phyloP scores from a whole-genome alignment of 768 basidiomycete species.

The Austroboletus eburneus region DNA sequence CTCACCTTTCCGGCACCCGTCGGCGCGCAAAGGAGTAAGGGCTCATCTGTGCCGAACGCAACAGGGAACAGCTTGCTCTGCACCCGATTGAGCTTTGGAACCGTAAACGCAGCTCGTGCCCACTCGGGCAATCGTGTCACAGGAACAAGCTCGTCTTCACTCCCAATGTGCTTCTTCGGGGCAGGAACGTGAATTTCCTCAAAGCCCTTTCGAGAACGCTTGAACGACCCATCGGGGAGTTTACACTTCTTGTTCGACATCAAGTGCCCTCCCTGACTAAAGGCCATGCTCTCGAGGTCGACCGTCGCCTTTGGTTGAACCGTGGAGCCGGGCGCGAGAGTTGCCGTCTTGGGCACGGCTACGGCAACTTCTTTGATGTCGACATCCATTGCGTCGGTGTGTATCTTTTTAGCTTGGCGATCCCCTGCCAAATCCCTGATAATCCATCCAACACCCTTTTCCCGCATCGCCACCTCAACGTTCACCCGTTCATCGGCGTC shows the following conservation, averaged over 20 bases:
- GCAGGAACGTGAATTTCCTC: constrained; percentile 98
- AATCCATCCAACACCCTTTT: constrained; percentile 97
- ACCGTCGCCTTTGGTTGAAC: constrained; percentile 82
- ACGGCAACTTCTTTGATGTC: constrained; percentile 50
- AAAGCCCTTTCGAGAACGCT: constrained; percentile 92
- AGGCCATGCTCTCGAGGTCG: constrained; percentile 93
- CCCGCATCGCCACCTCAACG: constrained; percentile 96
- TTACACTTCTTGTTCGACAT: constrained; percentile 99
- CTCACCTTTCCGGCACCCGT: constrained; percentile 97
- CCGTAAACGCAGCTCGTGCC: constrained; percentile 84
- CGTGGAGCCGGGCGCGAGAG: constrained; percentile 80
- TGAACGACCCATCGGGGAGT: constrained; percentile 96
- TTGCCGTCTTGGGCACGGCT: constrained; percentile 73
- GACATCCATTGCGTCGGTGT: constrained; percentile 71
- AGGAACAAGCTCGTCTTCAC: constrained; percentile 66
- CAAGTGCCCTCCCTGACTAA: constrained; percentile 90
- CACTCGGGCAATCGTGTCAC: constrained; percentile 75
- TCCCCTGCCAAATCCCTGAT: constrained; percentile 83
- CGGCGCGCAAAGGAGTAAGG: constrained; percentile 92
- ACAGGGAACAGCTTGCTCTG: constrained; percentile 92
- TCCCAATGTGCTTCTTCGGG: constrained; percentile 70
- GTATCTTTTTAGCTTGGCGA: constrained; percentile 51
- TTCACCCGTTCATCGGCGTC: constrained; percentile 87
- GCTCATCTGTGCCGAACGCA: constrained; percentile 94
- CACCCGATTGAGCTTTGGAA: constrained; percentile 79